Percentiles rank a stretch among this genome's conserved stretches.
Evolutionary conservation across 805 yeast species (phyloP).

Genomic region (Cyberlindnera xylosilytica): DNA sequence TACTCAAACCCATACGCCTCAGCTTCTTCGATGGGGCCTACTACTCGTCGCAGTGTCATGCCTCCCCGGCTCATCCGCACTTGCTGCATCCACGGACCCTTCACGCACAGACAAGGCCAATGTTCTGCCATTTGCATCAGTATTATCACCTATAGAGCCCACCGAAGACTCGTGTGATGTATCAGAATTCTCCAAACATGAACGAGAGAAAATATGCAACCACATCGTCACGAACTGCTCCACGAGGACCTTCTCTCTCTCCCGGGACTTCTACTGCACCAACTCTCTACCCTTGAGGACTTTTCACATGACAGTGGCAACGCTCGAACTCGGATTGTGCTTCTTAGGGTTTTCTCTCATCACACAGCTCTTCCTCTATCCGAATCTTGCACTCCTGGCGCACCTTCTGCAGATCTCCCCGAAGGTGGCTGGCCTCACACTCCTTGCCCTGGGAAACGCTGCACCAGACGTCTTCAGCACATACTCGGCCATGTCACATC

Average conservation of each 20-base stretch:
- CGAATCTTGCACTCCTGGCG: slow-evolving; percentile 70
- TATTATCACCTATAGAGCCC: no score
- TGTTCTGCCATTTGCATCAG: no score
- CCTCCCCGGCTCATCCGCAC: not conserved
- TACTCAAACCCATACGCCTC: no score
- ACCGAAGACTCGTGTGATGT: slow-evolving; percentile 2
- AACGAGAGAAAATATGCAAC: not conserved
- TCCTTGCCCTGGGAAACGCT: slow-evolving; percentile 89
- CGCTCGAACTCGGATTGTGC: slow-evolving; percentile 42
- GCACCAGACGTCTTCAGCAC: slow-evolving; percentile 88
- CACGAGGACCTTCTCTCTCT: not conserved
- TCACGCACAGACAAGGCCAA: not conserved
- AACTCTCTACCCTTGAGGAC: not conserved
- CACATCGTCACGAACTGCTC: slow-evolving; percentile 10
- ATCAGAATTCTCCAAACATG: not conserved
- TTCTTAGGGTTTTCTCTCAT: slow-evolving; percentile 58
- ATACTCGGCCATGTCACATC: slow-evolving; percentile 71
- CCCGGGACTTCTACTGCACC: slow-evolving; percentile 10
- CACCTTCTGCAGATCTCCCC: slow-evolving; percentile 61
- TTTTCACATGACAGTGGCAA: not conserved
- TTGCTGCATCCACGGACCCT: not conserved
- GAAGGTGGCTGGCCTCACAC: slow-evolving; percentile 78
- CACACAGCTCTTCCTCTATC: slow-evolving; percentile 80
- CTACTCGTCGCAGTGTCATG: no score
- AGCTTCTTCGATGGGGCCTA: no score